Base-by-base conservation (phyloP, 31 red algal genomes). In the Endocladia muricata region DNA sequence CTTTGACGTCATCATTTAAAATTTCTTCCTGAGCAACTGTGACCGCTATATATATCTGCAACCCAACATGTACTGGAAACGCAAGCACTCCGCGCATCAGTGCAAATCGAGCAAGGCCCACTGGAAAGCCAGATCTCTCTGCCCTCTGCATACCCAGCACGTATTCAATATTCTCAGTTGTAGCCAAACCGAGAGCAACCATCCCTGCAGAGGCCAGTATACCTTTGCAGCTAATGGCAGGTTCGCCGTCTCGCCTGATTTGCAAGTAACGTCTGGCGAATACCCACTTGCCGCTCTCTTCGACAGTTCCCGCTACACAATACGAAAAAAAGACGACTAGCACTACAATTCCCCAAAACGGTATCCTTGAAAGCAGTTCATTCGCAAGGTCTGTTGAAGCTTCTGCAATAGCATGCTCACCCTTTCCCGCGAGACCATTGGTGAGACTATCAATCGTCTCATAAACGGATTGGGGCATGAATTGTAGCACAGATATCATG, bases 21-120 rank as follows among this genome's bases (percentile, higher is more conserved):
- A 91, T 38, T 23, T 44, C 41, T 7, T 34, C 26, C 64, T 78
- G 69, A 25, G 88, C 79, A 7, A 74, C 73, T 15, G 51, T 44
- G 40, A 78, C 38, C 1, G 72, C 88, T 30, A 91, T 56, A 30
- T 83, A 91, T 28, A 78, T 66, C 55, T 73, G 66, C 29, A 79
- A 77, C 1, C 88, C 79, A 11, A 91, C 74, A 61, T 91, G 88
- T 0, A 91, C 36, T 26, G 88, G 79, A 54, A 91, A 84, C 1
- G 88, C 88, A 22, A 91, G 33, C 3, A 79, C 21, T 4, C 55
- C 79, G 1, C 88, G 78, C 15, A 83, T 57, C 29, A 79, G 25
- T 21, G 38, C 41, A 29, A 78, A 0, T n/a, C 29, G 32, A 11
- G 73, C 55, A 37, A 54, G n/a, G 8, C 22, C 54, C 1, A 70